These are phyloP conservation scores for Puccinia sorghi DNA, from an alignment of 1,284 basidiomycete genomes.

Conservation along the genomic window DNA sequence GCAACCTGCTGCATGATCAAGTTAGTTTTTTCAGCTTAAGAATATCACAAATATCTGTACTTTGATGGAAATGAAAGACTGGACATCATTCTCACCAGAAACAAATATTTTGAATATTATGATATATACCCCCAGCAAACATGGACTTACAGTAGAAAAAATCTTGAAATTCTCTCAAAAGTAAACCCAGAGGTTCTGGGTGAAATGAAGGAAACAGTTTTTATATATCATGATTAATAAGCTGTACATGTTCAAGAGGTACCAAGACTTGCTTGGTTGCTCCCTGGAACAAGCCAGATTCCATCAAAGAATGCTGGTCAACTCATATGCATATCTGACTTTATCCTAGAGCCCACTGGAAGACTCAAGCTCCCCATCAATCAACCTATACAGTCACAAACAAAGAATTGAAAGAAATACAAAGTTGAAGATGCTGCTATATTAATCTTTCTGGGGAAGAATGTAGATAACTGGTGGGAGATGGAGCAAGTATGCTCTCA, in stretches of 20 bases:
- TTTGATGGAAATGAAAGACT: not conserved
- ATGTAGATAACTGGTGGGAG: not conserved
- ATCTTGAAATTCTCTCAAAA: not conserved
- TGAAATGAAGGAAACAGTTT: not conserved
- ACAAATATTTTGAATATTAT: not conserved
- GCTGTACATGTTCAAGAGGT: conserved; percentile 9
- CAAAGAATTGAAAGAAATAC: not conserved
- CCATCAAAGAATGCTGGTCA: conserved; percentile 5
- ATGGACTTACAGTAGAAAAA: not conserved
- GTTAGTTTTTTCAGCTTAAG: not conserved
- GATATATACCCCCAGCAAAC: not conserved
- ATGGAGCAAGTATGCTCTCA: not conserved
- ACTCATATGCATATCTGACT: conserved; percentile 11
- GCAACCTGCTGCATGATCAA: not conserved
- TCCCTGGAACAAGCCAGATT: conserved; percentile 3
- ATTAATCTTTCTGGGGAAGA: not conserved
- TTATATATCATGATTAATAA: conserved; percentile 23
- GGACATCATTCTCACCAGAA: too few relatives aligned
- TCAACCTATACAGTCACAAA: not conserved
- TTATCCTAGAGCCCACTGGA: conserved; percentile 19
- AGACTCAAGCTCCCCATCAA: not conserved
- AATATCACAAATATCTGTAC: not conserved
- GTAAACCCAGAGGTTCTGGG: conserved; percentile 3
- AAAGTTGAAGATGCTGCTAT: conserved; percentile 10
- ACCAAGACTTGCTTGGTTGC: conserved; percentile 10